Percentiles rank a stretch among this genome's conserved stretches.
These are phyloP conservation scores for Simmondsia chinensis DNA, from an alignment of 148 eudicot species.

Conservation along the genomic window DNA sequence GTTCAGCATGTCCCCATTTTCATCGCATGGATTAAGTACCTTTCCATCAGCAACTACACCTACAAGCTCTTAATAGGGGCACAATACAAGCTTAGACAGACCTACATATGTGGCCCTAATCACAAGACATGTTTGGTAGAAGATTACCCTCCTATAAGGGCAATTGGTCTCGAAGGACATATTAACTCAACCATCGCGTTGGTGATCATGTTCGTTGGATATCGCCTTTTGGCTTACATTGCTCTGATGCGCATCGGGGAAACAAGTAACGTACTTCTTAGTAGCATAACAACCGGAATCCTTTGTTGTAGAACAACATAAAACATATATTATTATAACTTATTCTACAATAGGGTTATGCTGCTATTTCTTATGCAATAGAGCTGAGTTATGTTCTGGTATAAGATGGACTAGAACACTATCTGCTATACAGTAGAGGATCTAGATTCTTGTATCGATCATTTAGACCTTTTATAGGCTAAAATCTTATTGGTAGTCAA, in stretches of 20 bases:
- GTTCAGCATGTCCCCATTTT: constrained; percentile 66
- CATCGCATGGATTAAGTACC: constrained; percentile 66
- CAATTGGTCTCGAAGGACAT: constrained; percentile 37
- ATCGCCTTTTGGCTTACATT: constrained; percentile 55
- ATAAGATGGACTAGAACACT: too few species aligned
- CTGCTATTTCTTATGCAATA: too few species aligned
- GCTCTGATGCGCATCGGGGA: constrained; percentile 81
- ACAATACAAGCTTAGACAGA: constrained; percentile 41
- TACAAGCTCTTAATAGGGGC: constrained; percentile 63
- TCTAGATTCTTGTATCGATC: too few species aligned
- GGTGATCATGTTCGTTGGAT: constrained; percentile 45
- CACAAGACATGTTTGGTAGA: constrained; percentile 34
- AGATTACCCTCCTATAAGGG: constrained; percentile 43
- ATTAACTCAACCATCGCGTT: constrained; percentile 28
- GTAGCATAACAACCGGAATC: too few species aligned
- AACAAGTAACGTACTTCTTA: too few species aligned
- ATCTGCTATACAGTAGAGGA: too few species aligned
- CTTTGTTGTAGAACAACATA: too few species aligned
- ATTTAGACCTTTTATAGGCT: too few species aligned
- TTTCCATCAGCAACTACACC: constrained; percentile 36
- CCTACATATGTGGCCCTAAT: constrained; percentile 39
- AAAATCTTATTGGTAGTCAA: too few species aligned
- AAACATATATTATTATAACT: too few species aligned
- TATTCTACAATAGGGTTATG: too few species aligned
- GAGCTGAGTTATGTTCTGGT: too few species aligned